Percentiles rank a stretch among this genome's conserved stretches.
phyloP scores from a whole-genome alignment of 148 eudicot genomes.

The Selenicereus undatus region DNA sequence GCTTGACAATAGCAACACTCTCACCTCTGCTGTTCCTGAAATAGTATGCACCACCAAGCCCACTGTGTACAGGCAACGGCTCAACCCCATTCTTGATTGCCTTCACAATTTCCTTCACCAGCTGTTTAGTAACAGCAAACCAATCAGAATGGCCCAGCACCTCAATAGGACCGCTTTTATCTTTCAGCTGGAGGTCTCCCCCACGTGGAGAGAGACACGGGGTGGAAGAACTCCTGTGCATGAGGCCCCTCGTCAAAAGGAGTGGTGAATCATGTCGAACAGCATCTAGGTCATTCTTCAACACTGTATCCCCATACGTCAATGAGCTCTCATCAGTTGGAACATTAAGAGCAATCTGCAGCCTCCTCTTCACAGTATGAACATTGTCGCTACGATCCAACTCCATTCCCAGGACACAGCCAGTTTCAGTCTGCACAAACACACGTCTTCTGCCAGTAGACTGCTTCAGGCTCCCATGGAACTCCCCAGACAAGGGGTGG shows the following conservation, averaged over 20 bases:
- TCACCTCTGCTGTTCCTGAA: constrained; percentile 76
- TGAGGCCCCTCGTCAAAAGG: constrained; percentile 53
- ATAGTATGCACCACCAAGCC: constrained; percentile 96
- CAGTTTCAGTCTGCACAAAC: constrained; percentile 89
- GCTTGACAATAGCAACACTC: constrained; percentile 93
- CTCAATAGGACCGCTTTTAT: constrained; percentile 73
- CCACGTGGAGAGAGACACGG: constrained; percentile 90
- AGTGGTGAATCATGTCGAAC: constrained; percentile 85
- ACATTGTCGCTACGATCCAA: constrained; percentile 85
- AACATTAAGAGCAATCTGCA: constrained; percentile 73
- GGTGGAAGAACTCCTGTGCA: constrained; percentile 94
- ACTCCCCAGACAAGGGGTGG: constrained; percentile 55
- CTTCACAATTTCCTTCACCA: constrained; percentile 65
- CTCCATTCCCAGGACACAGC: constrained; percentile 93
- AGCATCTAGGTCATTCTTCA: constrained; percentile 82
- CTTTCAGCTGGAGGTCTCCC: constrained; percentile 59
- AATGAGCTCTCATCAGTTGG: constrained; percentile 84
- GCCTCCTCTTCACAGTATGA: constrained; percentile 83
- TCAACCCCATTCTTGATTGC: constrained; percentile 78
- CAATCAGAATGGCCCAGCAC: constrained; percentile 50
- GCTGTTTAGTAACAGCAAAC: constrained; percentile 44
- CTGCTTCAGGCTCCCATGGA: constrained; percentile 40
- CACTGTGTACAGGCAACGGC: constrained; percentile 69
- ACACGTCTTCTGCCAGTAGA: constrained; percentile 67
- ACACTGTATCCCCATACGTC: constrained; percentile 83